Evolutionary conservation across 768 basidiomycete genomes (phyloP).

Genomic region (Trichaptum fuscoviolaceum): DNA sequence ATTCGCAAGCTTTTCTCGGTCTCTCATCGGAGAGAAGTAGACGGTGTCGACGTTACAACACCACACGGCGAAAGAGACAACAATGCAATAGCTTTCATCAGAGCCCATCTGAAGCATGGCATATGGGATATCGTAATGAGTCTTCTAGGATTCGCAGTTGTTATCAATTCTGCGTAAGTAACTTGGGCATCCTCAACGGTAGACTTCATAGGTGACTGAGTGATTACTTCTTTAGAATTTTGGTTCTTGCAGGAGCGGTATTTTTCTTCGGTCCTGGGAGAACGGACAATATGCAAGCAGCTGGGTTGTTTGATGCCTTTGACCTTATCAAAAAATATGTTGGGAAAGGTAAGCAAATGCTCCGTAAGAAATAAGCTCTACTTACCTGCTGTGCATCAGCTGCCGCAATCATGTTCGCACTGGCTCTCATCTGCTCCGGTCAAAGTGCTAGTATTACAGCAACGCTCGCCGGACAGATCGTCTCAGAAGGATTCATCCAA

Average conservation of each 20-base stretch:
- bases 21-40: background rate
- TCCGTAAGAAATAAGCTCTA: slow-evolving; percentile 4
- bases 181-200: slow-evolving; percentile 9
- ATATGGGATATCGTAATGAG: slow-evolving; percentile 61
- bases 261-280: slow-evolving; percentile 56
- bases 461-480: slow-evolving; percentile 85
- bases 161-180: slow-evolving; percentile 79
- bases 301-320: slow-evolving; percentile 83
- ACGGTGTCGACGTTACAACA: slow-evolving; percentile 4
- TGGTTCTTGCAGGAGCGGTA: slow-evolving; percentile 77
- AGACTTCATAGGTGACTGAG: background rate
- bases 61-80: slow-evolving; percentile 44
- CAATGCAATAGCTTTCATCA: slow-evolving; percentile 48
- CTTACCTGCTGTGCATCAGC: slow-evolving; percentile 35
- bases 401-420: slow-evolving; percentile 81
- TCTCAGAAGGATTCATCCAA: slow-evolving; percentile 84
- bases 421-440: slow-evolving; percentile 79
- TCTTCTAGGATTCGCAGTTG: slow-evolving; percentile 77
- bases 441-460: slow-evolving; percentile 90
- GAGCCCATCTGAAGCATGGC: slow-evolving; percentile 60
- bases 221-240: slow-evolving; percentile 44
- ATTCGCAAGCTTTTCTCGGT: background rate
- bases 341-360: slow-evolving; percentile 49
- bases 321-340: slow-evolving; percentile 61
- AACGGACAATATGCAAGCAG: slow-evolving; percentile 34